Percentiles rank a stretch among this genome's conserved stretches.
phyloP scores from a whole-genome alignment of 2,329 filamentous ascomycete species.

The Emmonsia crescens region DNA sequence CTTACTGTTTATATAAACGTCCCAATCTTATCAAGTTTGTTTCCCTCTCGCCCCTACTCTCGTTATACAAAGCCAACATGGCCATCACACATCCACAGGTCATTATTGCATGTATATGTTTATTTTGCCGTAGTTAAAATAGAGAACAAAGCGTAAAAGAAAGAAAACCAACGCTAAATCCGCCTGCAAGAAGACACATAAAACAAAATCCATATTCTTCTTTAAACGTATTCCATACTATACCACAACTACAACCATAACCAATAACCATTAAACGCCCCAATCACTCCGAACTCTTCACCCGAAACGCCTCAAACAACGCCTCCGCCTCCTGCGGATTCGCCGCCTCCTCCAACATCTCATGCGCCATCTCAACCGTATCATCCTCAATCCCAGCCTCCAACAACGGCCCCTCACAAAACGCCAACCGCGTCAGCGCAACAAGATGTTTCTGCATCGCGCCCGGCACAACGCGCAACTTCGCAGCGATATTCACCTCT shows the following conservation, averaged over 20 bases:
- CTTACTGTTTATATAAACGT: not conserved
- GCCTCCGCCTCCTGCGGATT: slow-evolving; percentile 68
- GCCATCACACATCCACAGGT: not conserved
- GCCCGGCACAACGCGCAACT: slow-evolving; percentile 58
- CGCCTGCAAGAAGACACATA: not conserved
- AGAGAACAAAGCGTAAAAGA: not conserved
- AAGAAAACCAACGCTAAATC: not conserved
- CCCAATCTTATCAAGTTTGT: not conserved
- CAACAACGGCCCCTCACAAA: slow-evolving; percentile 66
- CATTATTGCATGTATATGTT: not conserved
- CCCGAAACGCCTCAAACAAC: slow-evolving; percentile 38
- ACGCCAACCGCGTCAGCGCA: slow-evolving; percentile 70
- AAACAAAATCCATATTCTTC: not conserved
- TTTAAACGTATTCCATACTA: not conserved
- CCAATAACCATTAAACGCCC: not conserved
- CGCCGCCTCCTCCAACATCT: slow-evolving; percentile 67
- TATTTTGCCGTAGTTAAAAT: not conserved
- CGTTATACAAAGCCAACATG: not conserved
- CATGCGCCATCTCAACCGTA: slow-evolving; percentile 69
- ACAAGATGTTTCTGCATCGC: slow-evolving; percentile 75
- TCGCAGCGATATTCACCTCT: slow-evolving; percentile 56
- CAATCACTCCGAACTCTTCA: not conserved
- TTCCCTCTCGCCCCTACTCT: not conserved
- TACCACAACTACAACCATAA: not conserved
- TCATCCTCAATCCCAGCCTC: slow-evolving; percentile 68